Percentiles rank a stretch among this genome's conserved stretches.
phyloP scores from a whole-genome alignment of 768 basidiomycete species.

The Mycena pura region DNA sequence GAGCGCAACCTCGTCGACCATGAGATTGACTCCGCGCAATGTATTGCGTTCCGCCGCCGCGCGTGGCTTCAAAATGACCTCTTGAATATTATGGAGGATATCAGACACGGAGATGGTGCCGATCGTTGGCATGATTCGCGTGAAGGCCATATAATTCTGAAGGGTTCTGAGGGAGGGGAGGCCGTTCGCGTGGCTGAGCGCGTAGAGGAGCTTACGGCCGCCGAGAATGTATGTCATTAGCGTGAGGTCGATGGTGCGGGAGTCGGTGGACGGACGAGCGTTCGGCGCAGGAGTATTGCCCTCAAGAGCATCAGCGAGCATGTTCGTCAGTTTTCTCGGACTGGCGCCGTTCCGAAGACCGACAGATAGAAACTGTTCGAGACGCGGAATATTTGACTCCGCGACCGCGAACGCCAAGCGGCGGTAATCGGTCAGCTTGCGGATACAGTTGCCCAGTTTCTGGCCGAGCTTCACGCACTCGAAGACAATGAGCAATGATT shows the following conservation, averaged over 20 bases:
- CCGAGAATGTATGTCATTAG: constrained; percentile 13
- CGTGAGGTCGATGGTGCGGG: constrained; percentile 10
- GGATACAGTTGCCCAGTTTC: constrained; percentile 2
- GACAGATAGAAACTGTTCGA: neutral
- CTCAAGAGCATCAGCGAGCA: constrained; percentile 7
- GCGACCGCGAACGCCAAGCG: constrained; percentile 11
- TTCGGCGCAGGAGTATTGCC: neutral
- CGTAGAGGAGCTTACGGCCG: constrained; percentile 20
- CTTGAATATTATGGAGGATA: constrained; percentile 16
- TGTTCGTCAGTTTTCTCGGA: neutral
- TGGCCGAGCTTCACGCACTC: constrained; percentile 1
- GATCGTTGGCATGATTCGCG: constrained; percentile 13
- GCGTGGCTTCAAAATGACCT: constrained; percentile 14
- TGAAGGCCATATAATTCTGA: neutral
- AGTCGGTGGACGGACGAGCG: neutral
- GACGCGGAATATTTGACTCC: constrained; percentile 3
- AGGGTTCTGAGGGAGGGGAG: constrained; percentile 23
- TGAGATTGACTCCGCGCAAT: constrained; percentile 9
- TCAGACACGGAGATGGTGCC: constrained; percentile 3
- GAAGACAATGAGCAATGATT: neutral
- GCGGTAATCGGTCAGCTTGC: neutral
- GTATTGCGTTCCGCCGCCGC: neutral
- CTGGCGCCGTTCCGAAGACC: constrained; percentile 15
- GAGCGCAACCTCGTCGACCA: constrained; percentile 17
- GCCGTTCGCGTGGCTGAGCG: constrained; percentile 11